Evolutionary conservation across 2,329 filamentous ascomycete species (phyloP).

Genomic region (Aureobasidium melanogenum): DNA sequence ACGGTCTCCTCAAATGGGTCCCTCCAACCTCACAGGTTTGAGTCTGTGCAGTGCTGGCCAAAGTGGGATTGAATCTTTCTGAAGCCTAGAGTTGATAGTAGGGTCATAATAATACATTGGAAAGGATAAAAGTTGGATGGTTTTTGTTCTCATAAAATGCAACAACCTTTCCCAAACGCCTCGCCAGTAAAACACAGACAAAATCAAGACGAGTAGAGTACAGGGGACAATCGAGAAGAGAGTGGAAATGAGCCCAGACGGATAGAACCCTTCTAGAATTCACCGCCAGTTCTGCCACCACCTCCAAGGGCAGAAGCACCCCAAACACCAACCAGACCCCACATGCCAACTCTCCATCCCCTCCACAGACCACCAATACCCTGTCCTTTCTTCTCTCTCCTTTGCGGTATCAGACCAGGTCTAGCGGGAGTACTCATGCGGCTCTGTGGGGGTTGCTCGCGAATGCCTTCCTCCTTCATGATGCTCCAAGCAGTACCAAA

Average conservation of each 20-base stretch:
- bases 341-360: slow-evolving; percentile 70
- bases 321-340: slow-evolving; percentile 68
- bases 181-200: neutral
- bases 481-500: slow-evolving; percentile 89
- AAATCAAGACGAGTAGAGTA: neutral
- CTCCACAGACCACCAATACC: slow-evolving; percentile 61
- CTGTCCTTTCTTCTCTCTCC: slow-evolving; percentile 51
- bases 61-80: too few species aligned
- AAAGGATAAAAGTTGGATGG: neutral
- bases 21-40: too few species aligned
- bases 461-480: slow-evolving; percentile 66
- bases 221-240: neutral
- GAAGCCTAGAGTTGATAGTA: too few species aligned
- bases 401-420: slow-evolving; percentile 26
- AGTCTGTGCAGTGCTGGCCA: too few species aligned
- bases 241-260: neutral
- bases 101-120: neutral
- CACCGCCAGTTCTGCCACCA: slow-evolving; percentile 12
- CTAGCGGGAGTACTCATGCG: slow-evolving; percentile 19
- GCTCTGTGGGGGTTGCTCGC: slow-evolving; percentile 27
- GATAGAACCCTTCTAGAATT: slow-evolving; percentile 9
- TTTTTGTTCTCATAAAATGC: neutral
- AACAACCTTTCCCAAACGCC: neutral
- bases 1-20: neutral
- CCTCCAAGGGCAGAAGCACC: slow-evolving; percentile 11